phyloP scores from a whole-genome alignment of 768 basidiomycete genomes.

The Calvatia gigantea region DNA sequence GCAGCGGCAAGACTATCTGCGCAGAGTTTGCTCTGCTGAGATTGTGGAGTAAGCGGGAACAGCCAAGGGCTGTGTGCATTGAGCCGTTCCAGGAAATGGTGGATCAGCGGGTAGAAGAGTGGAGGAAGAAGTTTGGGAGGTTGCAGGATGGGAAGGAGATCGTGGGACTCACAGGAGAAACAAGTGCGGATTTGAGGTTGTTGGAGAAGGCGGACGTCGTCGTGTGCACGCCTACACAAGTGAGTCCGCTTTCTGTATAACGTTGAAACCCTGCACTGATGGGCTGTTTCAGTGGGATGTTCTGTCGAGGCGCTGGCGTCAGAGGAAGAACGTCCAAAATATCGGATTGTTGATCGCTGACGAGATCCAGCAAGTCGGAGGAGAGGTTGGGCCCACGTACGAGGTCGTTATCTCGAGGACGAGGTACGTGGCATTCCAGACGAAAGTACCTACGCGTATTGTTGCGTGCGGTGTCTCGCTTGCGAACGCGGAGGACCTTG shows the following conservation, averaged over 20 bases:
- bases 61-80: conserved; percentile 86
- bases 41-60: conserved; percentile 88
- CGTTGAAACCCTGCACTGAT: conserved; percentile 8
- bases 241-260: conserved; percentile 30
- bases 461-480: conserved; percentile 94
- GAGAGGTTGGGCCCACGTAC: conserved; percentile 93
- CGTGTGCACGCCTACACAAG: conserved; percentile 90
- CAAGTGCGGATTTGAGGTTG: conserved; percentile 84
- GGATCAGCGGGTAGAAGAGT: conserved; percentile 83
- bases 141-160: conserved; percentile 94
- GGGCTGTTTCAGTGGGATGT: conserved; percentile 77
- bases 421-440: conserved; percentile 94
- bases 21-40: conserved; percentile 94
- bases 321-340: conserved; percentile 93
- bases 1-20: conserved; percentile 95
- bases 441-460: conserved; percentile 87
- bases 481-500: conserved; percentile 92
- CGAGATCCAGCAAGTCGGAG: conserved; percentile 92
- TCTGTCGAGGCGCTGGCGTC: conserved; percentile 91
- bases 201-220: conserved; percentile 91
- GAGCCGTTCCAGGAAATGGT: conserved; percentile 99
- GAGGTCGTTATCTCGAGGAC: conserved; percentile 95
- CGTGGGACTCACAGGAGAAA: conserved; percentile 91
- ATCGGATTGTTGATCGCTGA: conserved; percentile 93
- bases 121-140: conserved; percentile 77